Base-by-base conservation (phyloP, 1,139 yeast species). In the Lodderomyces metapsilosis region DNA sequence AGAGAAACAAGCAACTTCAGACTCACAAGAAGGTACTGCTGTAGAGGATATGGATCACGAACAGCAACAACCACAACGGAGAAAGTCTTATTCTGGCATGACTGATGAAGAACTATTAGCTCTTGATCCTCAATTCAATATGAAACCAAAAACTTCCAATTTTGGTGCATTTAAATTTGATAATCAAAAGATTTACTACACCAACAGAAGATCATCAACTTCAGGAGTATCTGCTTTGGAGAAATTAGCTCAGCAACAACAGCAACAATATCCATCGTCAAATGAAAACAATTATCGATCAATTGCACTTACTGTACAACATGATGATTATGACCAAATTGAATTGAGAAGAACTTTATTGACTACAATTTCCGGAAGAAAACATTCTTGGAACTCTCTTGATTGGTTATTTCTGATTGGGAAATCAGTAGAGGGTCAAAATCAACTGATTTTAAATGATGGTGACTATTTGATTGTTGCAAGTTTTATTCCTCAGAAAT, bases 1-100 rank as follows among this genome's bases (percentile, higher is more conserved):
- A 7, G 31, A 34, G 32, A 15, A 34, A 25, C 17, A 16, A n/a
- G n/a, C n/a, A n/a, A n/a, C n/a, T n/a, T n/a, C n/a, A n/a, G n/a
- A n/a, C n/a, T n/a, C n/a, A n/a, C n/a, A n/a, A n/a, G n/a, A n/a
- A n/a, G n/a, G n/a, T n/a, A n/a, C n/a, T n/a, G n/a, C n/a, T 9
- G 34, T n/a, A 12, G 39, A 25, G 13, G 24, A 22, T 13, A 20
- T 18, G 13, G 36, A 33, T 3, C 11, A 20, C 11, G 36, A n/a
- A n/a, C n/a, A n/a, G n/a, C n/a, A 33, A 16, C 23, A 33, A 23
- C 25, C 28, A 32, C 21, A 8, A 42, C 58, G 79, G 37, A 67
- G 80, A 47, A 80, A 80, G 54, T 76, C 83, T 25, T 74, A 80
- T 50, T 74, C 78, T 10, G 83, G 74, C 3, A 78, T 84, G 86